These are phyloP conservation scores for Oryza rufipogon DNA, from an alignment of 176 grass and related monocot genomes.

Conservation along the genomic window DNA sequence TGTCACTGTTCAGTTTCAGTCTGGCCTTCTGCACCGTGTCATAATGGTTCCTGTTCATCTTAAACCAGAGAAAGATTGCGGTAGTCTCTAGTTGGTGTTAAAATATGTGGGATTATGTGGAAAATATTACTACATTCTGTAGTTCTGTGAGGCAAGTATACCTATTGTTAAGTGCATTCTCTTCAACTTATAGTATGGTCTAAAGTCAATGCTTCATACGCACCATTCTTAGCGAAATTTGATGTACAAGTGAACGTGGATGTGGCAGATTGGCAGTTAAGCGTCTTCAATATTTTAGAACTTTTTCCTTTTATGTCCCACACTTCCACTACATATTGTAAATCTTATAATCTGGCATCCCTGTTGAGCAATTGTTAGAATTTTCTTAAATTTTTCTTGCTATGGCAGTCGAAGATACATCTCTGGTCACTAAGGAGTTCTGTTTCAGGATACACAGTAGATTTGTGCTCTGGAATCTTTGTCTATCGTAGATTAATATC, in stretches of 20 bases:
- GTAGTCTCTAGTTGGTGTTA: neutral
- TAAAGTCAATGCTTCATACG: neutral
- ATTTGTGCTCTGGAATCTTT: neutral
- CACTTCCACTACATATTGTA: conserved; percentile 3
- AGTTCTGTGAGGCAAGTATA: no score
- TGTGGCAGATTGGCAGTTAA: conserved; percentile 11
- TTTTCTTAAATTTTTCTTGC: neutral
- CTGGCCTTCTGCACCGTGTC: neutral
- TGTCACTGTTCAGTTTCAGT: no score
- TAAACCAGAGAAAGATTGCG: neutral
- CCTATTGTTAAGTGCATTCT: conserved; percentile 43
- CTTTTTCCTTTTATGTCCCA: conserved; percentile 13
- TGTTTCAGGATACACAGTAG: neutral
- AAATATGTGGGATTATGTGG: neutral
- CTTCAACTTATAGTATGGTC: conserved; percentile 26
- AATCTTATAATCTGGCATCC: neutral
- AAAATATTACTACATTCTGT: no score
- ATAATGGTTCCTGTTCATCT: neutral
- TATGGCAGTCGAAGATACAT: conserved; percentile 29
- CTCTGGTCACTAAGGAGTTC: neutral
- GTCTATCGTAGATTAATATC: neutral
- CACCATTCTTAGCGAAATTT: neutral
- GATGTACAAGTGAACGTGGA: neutral
- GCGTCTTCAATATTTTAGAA: conserved; percentile 7
- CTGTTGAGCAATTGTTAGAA: conserved; percentile 14